Conservation (phyloP, 73 alveolate genomes). For the Loxodes magnus region DNA sequence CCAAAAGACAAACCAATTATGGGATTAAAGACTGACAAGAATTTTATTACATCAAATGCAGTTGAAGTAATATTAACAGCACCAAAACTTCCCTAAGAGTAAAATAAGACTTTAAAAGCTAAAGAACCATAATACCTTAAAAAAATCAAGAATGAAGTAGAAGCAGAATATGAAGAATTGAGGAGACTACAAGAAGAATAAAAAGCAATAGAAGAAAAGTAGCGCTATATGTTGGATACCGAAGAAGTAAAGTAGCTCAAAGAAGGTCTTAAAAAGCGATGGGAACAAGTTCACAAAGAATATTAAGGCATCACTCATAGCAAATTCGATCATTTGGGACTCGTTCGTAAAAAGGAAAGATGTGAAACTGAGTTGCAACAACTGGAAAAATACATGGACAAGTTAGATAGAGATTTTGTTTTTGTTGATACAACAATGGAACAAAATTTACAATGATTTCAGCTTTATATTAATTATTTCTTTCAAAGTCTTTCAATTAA, state of each 20-base stretch:
- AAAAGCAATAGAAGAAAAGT: slow-evolving; percentile 80
- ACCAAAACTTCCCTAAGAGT: slow-evolving; percentile 60
- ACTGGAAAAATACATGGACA: slow-evolving; percentile 82
- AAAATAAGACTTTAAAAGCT: slow-evolving; percentile 66
- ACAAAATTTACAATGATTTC: background rate
- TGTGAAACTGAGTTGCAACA: slow-evolving; percentile 80
- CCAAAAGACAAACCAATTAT: slow-evolving; percentile 92
- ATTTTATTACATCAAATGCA: slow-evolving; percentile 90
- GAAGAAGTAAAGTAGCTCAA: slow-evolving; percentile 78
- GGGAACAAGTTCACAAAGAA: slow-evolving; percentile 89
- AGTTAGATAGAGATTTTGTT: slow-evolving; percentile 68
- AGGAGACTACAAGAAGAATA: slow-evolving; percentile 73
- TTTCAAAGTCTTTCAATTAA: too few species aligned
- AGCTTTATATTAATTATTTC: too few species aligned
- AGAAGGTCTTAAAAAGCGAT: slow-evolving; percentile 85
- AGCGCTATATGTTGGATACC: slow-evolving; percentile 63
- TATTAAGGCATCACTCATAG: slow-evolving; percentile 84
- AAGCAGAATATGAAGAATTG: slow-evolving; percentile 71
- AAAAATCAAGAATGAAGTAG: slow-evolving; percentile 66
- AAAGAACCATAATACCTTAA: slow-evolving; percentile 81
- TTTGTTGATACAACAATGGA: slow-evolving; percentile 68
- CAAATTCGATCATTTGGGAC: slow-evolving; percentile 82
- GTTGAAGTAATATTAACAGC: slow-evolving; percentile 92
- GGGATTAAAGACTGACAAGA: slow-evolving; percentile 84
- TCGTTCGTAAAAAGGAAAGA: slow-evolving; percentile 70